Conservation (phyloP, 352 stramenopile genomes). For the Peronosclerospora sorghi region DNA sequence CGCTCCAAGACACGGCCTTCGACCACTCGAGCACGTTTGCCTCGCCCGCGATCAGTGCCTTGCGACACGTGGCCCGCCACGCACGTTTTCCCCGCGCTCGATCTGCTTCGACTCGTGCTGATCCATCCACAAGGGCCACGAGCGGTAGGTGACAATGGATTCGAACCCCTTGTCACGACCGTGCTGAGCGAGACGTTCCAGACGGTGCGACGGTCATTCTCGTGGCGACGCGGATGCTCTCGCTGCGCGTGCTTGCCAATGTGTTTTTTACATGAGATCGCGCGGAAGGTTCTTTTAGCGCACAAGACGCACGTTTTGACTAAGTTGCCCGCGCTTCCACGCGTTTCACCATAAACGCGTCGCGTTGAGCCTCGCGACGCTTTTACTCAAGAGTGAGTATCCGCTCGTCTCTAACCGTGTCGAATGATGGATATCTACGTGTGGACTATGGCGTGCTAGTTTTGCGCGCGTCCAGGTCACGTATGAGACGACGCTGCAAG, state of each 20-base stretch:
- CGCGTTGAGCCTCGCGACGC: constrained; percentile 50
- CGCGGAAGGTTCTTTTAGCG: constrained; percentile 31
- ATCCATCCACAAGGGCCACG: constrained; percentile 78
- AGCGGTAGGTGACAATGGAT: constrained; percentile 22
- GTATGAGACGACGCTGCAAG: no score
- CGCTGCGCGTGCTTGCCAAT: constrained; percentile 61
- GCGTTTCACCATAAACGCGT: constrained; percentile 51
- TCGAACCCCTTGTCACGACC: constrained; percentile 26
- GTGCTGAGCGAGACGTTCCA: constrained; percentile 18
- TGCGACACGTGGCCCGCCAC: constrained; percentile 63
- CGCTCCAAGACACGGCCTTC: constrained; percentile 70
- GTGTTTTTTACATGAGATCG: constrained; percentile 52
- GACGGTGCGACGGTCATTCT: constrained; percentile 28
- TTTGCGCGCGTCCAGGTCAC: constrained; percentile 33
- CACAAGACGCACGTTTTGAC: constrained; percentile 46
- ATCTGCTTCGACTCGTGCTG: constrained; percentile 85
- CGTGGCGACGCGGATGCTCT: constrained; percentile 59
- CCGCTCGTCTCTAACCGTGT: constrained; percentile 1
- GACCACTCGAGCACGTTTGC: constrained; percentile 89
- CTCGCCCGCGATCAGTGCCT: constrained; percentile 35
- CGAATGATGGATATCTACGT: constrained; percentile 3
- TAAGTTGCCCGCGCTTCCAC: constrained; percentile 34
- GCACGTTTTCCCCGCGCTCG: constrained; percentile 84
- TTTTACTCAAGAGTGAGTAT: constrained; percentile 52
- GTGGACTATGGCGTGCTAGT: constrained; percentile 19